A percentile compares a stretch with the other conserved stretches of the same genome.
Evolutionary conservation across 2,329 filamentous ascomycete species (phyloP).

Genomic region (Ceratocystis alfenasii): DNA sequence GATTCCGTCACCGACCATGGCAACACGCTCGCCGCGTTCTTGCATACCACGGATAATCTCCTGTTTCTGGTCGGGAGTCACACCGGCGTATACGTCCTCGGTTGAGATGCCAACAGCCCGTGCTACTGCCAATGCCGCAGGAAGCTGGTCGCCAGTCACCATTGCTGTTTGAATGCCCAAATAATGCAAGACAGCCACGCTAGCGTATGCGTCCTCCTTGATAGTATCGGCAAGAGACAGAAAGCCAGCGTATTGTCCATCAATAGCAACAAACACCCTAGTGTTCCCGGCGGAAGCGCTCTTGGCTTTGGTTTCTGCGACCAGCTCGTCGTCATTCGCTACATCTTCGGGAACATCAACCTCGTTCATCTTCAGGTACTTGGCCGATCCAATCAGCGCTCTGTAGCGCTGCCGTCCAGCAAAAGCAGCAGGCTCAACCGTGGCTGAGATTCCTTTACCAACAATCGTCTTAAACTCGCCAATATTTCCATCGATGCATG

Average conservation of each 20-base stretch:
- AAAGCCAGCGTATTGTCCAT: conserved; percentile 66
- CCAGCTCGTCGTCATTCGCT: conserved; percentile 47
- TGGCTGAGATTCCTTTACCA: conserved; percentile 72
- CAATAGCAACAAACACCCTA: conserved; percentile 82
- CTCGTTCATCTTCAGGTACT: conserved; percentile 60
- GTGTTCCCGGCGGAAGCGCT: conserved; percentile 58
- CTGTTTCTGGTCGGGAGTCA: conserved; percentile 85
- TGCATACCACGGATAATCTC: conserved; percentile 70
- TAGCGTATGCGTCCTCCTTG: conserved; percentile 72
- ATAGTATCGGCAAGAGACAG: conserved; percentile 81
- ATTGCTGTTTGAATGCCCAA: conserved; percentile 84
- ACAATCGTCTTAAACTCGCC: conserved; percentile 75
- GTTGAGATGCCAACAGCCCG: conserved; percentile 65
- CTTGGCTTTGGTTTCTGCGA: conserved; percentile 29
- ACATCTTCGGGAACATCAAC: conserved; percentile 54
- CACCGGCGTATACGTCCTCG: conserved; percentile 70
- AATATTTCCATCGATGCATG: conserved; percentile 66
- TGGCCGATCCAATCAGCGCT: conserved; percentile 72
- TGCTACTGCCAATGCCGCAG: conserved; percentile 75
- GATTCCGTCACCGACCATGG: conserved; percentile 97
- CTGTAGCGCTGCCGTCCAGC: conserved; percentile 51
- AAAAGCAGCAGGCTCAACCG: conserved; percentile 52
- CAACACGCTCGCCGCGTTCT: conserved; percentile 61
- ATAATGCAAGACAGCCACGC: conserved; percentile 66
- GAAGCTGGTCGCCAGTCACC: conserved; percentile 82